Conservation (phyloP, 2,329 filamentous ascomycete species). For the Neonectria neomacrospora region DNA sequence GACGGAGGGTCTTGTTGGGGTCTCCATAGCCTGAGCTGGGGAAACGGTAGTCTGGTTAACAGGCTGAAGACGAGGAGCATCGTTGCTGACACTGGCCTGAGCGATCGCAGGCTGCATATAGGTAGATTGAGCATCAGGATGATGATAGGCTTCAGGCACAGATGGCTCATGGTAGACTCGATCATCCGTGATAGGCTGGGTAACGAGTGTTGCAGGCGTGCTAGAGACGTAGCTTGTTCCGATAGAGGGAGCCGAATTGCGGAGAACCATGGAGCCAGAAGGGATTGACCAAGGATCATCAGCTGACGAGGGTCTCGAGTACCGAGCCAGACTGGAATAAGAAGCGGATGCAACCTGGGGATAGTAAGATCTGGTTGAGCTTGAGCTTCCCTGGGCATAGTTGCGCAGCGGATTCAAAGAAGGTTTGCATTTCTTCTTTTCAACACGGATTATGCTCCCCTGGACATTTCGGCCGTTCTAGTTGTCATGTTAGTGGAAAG, state of each 20-base stretch:
- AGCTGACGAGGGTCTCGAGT: neutral
- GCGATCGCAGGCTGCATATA: neutral
- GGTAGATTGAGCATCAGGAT: neutral
- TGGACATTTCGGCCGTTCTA: constrained; percentile 5
- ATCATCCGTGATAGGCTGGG: neutral
- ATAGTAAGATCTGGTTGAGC: neutral
- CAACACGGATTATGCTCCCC: neutral
- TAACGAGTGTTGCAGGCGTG: neutral
- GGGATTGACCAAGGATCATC: neutral
- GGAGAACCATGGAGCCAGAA: neutral
- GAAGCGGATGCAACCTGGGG: neutral
- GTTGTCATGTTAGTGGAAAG: neutral
- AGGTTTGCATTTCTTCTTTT: constrained; percentile 13
- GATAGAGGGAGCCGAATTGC: neutral
- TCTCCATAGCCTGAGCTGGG: no score
- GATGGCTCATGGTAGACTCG: no score
- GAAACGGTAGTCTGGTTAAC: no score
- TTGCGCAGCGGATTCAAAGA: neutral
- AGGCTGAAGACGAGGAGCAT: neutral
- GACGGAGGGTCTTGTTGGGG: no score
- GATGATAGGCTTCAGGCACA: neutral
- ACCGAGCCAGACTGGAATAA: neutral
- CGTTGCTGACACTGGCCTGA: neutral
- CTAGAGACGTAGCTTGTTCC: neutral
- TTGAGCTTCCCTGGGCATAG: neutral